Conservation (phyloP, 1,139 yeast genomes). For the Nakaseomyces nivariensis region DNA sequence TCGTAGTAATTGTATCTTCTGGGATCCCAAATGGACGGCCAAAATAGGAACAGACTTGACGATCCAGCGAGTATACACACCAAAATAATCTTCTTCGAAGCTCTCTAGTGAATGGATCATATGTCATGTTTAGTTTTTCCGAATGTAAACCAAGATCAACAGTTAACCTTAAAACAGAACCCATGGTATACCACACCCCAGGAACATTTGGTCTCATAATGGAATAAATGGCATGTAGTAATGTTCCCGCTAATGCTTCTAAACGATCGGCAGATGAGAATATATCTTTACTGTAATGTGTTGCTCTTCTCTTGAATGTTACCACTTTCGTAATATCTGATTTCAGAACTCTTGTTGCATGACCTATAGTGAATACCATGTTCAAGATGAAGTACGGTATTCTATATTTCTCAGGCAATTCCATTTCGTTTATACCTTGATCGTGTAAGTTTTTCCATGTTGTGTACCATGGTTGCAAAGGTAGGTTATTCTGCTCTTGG, state of each 20-base stretch:
- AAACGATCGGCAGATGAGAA: slow-evolving; percentile 50
- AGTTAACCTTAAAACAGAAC: slow-evolving; percentile 68
- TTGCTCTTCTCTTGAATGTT: slow-evolving; percentile 63
- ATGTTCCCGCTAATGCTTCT: slow-evolving; percentile 63
- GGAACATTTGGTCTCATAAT: slow-evolving; percentile 71
- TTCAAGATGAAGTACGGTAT: slow-evolving; percentile 53
- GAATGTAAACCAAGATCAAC: slow-evolving; percentile 78
- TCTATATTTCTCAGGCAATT: slow-evolving; percentile 39
- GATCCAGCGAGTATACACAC: slow-evolving; percentile 78
- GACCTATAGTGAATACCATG: slow-evolving; percentile 71
- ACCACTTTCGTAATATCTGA: slow-evolving; percentile 62
- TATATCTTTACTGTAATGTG: slow-evolving; percentile 48
- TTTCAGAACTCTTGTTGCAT: slow-evolving; percentile 62
- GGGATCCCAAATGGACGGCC: slow-evolving; percentile 72
- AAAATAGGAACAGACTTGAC: slow-evolving; percentile 65
- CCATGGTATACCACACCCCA: slow-evolving; percentile 87
- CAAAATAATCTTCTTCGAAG: slow-evolving; percentile 72
- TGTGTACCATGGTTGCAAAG: slow-evolving; percentile 16
- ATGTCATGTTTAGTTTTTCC: slow-evolving; percentile 37
- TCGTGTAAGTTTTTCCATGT: slow-evolving; percentile 8
- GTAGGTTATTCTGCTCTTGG: slow-evolving; percentile 3
- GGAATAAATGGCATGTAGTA: slow-evolving; percentile 61
- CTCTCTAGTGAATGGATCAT: slow-evolving; percentile 52
- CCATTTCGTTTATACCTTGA: slow-evolving; percentile 6
- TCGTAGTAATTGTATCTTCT: slow-evolving; percentile 54